Percentiles rank a stretch among this genome's conserved stretches.
Conservation (phyloP, 2,329 filamentous ascomycete species). For the Fusarium tupiense region DNA sequence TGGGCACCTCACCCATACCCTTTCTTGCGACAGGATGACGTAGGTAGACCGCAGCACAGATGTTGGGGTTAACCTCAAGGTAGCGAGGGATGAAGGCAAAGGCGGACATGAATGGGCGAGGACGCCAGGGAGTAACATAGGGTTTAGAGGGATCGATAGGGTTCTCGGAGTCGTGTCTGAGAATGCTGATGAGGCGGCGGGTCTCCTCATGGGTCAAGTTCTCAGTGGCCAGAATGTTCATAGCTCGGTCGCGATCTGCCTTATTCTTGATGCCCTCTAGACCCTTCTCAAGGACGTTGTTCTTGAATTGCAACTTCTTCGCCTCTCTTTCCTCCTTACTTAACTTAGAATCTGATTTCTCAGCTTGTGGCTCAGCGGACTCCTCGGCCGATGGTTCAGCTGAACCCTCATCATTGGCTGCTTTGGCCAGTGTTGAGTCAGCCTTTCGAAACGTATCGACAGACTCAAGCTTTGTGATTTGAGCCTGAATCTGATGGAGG, state of each 20-base stretch:
- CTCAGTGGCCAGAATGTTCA: slow-evolving; percentile 47
- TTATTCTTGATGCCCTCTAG: slow-evolving; percentile 48
- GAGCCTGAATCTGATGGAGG: slow-evolving; percentile 45
- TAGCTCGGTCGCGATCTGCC: slow-evolving; percentile 45
- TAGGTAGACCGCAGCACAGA: slow-evolving; percentile 94
- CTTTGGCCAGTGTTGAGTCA: slow-evolving; percentile 23
- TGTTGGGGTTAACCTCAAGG: slow-evolving; percentile 96
- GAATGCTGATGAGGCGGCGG: slow-evolving; percentile 62
- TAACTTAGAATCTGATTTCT: slow-evolving; percentile 16
- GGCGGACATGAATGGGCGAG: slow-evolving; percentile 84
- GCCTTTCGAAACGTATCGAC: slow-evolving; percentile 47
- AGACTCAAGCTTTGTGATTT: slow-evolving; percentile 48
- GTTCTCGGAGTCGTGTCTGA: slow-evolving; percentile 76
- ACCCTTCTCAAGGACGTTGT: slow-evolving; percentile 48
- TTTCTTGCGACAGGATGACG: slow-evolving; percentile 91
- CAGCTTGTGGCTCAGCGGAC: slow-evolving; percentile 2
- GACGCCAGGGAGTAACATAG: slow-evolving; percentile 91
- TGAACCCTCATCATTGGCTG: not conserved
- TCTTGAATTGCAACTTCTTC: slow-evolving; percentile 42
- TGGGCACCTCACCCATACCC: slow-evolving; percentile 83
- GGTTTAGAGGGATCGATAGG: slow-evolving; percentile 80
- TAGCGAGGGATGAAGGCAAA: slow-evolving; percentile 97
- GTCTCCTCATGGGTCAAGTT: slow-evolving; percentile 61
- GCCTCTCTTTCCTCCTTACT: slow-evolving; percentile 29
- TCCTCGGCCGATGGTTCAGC: slow-evolving; percentile 16